These are phyloP conservation scores for Solanum pinnatisectum DNA, from an alignment of 257 asterid species.

Conservation along the genomic window DNA sequence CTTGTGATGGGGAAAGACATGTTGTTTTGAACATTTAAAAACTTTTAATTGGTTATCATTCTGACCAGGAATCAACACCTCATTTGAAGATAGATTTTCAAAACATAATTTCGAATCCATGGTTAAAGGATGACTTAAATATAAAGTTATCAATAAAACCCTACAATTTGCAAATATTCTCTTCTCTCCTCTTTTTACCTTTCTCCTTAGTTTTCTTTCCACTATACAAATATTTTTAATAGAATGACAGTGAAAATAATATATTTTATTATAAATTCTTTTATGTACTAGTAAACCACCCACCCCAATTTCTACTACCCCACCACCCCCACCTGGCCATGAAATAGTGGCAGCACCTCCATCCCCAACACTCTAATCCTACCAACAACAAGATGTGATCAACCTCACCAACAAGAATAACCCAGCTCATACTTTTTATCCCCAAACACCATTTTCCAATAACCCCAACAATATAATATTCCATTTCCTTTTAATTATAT, in stretches of 20 bases:
- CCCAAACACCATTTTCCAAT: slow-evolving; percentile 1
- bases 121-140: background rate
- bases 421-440: background rate
- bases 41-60: too few relatives aligned
- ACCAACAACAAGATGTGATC: background rate
- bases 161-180: background rate
- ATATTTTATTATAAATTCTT: background rate
- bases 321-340: background rate
- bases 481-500: slow-evolving; percentile 3
- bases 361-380: background rate
- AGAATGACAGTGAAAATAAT: background rate
- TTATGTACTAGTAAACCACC: background rate
- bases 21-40: background rate
- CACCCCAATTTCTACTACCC: background rate
- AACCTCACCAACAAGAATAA: slow-evolving; percentile 4
- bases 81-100: background rate
- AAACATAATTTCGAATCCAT: background rate
- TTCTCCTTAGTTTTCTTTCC: background rate
- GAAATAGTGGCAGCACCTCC: background rate
- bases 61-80: background rate
- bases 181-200: background rate
- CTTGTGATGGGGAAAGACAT: background rate
- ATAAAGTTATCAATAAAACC: background rate
- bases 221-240: too few relatives aligned
- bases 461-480: slow-evolving; percentile 11